phyloP scores from a whole-genome alignment of 2,329 filamentous ascomycete genomes.

The Fusarium buxicola region DNA sequence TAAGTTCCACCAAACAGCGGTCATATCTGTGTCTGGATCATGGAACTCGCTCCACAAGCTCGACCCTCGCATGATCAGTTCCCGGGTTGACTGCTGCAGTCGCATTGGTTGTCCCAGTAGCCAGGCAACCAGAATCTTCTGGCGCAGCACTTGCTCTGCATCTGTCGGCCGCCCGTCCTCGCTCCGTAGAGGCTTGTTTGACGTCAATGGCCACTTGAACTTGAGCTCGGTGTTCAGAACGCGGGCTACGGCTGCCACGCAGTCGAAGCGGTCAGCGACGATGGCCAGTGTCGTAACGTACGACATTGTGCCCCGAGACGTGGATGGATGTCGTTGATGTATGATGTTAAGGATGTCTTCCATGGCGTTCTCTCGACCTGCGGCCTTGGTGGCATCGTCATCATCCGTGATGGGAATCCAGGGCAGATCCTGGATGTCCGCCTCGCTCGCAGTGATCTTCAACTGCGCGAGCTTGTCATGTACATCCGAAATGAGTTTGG shows the following conservation, averaged over 20 bases:
- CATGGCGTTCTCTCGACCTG: constrained; percentile 71
- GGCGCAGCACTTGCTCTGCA: constrained; percentile 74
- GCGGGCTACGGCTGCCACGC: constrained; percentile 64
- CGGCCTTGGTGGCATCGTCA: constrained; percentile 72
- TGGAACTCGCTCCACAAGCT: constrained; percentile 63
- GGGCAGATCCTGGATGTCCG: constrained; percentile 67
- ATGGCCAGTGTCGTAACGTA: constrained; percentile 76
- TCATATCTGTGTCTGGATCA: constrained; percentile 46
- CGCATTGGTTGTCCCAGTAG: constrained; percentile 71
- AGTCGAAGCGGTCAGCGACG: constrained; percentile 80
- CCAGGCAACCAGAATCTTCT: constrained; percentile 76
- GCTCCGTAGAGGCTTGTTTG: constrained; percentile 50
- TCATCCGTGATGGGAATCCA: constrained; percentile 73
- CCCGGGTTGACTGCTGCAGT: constrained; percentile 70
- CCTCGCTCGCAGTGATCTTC: constrained; percentile 61
- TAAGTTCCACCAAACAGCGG: constrained; percentile 77
- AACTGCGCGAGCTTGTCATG: constrained; percentile 62
- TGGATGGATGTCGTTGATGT: constrained; percentile 64
- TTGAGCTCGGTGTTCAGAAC: constrained; percentile 63
- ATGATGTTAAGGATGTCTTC: constrained; percentile 75
- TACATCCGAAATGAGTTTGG: constrained; percentile 62
- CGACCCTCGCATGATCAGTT: constrained; percentile 75
- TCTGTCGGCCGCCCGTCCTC: constrained; percentile 55
- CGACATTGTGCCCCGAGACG: constrained; percentile 61
- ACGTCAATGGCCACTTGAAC: constrained; percentile 66